Evolutionary conservation across 306 rosid genomes (phyloP).

Genomic region (Prunus kanzakura): DNA sequence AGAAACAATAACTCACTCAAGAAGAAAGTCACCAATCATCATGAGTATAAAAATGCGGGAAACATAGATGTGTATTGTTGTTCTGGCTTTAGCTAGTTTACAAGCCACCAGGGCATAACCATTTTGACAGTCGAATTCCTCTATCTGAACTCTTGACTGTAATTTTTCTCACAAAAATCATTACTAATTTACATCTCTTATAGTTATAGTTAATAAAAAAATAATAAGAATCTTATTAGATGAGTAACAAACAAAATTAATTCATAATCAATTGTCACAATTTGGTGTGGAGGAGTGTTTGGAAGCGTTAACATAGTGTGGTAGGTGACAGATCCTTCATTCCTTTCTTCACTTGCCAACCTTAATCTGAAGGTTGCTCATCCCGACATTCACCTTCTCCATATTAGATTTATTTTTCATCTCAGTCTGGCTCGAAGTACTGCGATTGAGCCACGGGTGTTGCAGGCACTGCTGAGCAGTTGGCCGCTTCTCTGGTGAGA

Average conservation of each 20-base stretch:
- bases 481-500: conserved; percentile 87
- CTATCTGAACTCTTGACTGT: conserved; percentile 21
- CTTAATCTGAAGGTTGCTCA: conserved; percentile 68
- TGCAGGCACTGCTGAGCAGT: conserved; percentile 82
- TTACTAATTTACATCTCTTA: conserved; percentile 56
- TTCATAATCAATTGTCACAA: conserved; percentile 29
- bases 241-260: conserved; percentile 33
- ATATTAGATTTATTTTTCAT: conserved; percentile 37
- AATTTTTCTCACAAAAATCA: conserved; percentile 44
- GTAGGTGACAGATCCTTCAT: conserved; percentile 22
- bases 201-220: conserved; percentile 29
- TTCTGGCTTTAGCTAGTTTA: not conserved
- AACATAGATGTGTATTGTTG: conserved; percentile 5
- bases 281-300: not conserved
- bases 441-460: conserved; percentile 66
- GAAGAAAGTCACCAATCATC: conserved; percentile 2
- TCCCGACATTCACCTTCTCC: conserved; percentile 60
- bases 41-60: conserved; percentile 2
- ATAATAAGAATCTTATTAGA: conserved; percentile 38
- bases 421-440: conserved; percentile 39
- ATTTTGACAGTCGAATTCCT: conserved; percentile 35
- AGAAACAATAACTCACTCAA: not conserved
- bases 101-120: conserved; percentile 16
- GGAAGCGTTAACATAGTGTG: not conserved
- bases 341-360: conserved; percentile 69